Evolutionary conservation across 1,284 basidiomycete species (phyloP).

Genomic region (Marasmius fiardii): DNA sequence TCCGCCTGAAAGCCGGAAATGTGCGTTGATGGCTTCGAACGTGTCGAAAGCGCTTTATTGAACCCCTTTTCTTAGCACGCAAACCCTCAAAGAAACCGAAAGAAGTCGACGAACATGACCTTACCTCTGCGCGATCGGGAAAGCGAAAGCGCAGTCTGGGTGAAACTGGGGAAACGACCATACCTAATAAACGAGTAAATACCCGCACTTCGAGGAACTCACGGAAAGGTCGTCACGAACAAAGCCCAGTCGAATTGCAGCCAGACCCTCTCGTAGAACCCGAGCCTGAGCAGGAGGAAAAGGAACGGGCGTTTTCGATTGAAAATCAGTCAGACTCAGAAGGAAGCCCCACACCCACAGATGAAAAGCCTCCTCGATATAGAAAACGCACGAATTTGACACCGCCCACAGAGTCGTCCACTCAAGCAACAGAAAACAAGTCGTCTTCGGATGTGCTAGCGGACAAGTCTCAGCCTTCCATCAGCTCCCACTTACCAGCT

Average conservation of each 20-base stretch:
- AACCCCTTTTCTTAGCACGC: neutral
- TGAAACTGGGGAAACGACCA: neutral
- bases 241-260: constrained; percentile 6
- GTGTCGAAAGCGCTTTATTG: neutral
- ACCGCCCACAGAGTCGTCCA: neutral
- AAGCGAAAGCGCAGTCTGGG: neutral
- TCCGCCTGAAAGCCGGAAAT: constrained; percentile 49
- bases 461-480: neutral
- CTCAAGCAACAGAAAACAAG: too few species aligned
- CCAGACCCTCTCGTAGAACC: constrained; percentile 5
- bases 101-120: neutral
- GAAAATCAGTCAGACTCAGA: constrained; percentile 33
- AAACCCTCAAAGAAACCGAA: neutral
- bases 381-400: neutral
- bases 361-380: constrained; percentile 1
- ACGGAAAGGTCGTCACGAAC: neutral
- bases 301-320: constrained; percentile 1
- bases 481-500: constrained; percentile 25
- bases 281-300: constrained; percentile 6
- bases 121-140: neutral
- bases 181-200: neutral
- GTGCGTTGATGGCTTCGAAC: constrained; percentile 35
- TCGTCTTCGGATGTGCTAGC: neutral
- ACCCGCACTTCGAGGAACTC: neutral
- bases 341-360: constrained; percentile 4